Base-by-base conservation (phyloP, 2,329 filamentous ascomycete species). In the Alternaria viburni region DNA sequence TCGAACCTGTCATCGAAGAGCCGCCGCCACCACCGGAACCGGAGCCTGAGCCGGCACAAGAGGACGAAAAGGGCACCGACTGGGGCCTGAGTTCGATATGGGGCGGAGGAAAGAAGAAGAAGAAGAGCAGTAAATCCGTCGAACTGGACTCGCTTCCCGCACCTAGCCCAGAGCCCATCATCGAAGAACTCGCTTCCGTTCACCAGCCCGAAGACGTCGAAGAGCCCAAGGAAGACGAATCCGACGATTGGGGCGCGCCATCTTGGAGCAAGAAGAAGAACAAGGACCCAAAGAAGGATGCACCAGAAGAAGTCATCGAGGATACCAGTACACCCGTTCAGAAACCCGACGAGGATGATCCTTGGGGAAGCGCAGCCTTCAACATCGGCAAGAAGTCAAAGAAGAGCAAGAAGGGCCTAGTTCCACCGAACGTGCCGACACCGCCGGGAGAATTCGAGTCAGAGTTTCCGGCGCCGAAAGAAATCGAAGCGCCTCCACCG, bases 171-270 rank as follows among this genome's bases (percentile, higher is more conserved):
- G 73, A 77, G 46, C 66, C 70, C 13, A 52, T 74, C 10, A 65
- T 75, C 15, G 77, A 77, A 54, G 74, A 76, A 25, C 41, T 64
- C 15, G 66, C 73, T 13, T 65, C 69, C 36, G 68, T 81, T 8
- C 81, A 82, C 68, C 77, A 79, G 59, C 83, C 84, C n/a, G 83
- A 83, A 65, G 80, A 76, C 23, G 79, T 86, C 8, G 83, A 86
- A 61, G 85, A 86, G 69, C 82, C 84, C 3, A 83, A 83, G 61
- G 77, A 77, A 15, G 83, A 84, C 26, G 80, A 81, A 13, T 85
- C 86, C 57, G 86, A 86, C 61, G 86, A 87, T 68, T 87, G 87
- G 74, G 84, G 81, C 62, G 84, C 85, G 51, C 89, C 87, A 82
- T 85, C 84, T 30, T 86, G 84, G 55, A 83, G 84, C 6, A 87